Conservation (phyloP, 1,284 basidiomycete genomes). For the Ustilago crameri region DNA sequence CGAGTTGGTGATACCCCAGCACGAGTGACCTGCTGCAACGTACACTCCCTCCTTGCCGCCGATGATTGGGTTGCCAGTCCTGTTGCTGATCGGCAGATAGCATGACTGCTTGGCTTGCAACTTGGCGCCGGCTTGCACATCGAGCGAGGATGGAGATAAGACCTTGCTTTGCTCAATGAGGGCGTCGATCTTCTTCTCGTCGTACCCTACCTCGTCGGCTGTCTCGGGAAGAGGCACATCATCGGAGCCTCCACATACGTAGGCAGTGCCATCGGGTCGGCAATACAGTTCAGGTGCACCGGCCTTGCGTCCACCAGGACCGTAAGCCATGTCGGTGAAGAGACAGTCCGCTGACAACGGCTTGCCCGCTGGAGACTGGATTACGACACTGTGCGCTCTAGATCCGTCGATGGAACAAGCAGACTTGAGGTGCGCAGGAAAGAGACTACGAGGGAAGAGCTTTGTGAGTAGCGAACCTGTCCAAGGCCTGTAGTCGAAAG, state of each 20-base stretch:
- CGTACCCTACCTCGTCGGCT: conserved; percentile 63
- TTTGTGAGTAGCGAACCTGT: conserved; percentile 74
- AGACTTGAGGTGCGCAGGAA: conserved; percentile 65
- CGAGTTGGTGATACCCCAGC: conserved; percentile 70
- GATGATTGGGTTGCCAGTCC: conserved; percentile 71
- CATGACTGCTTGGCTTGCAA: conserved; percentile 72
- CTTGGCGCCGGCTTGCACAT: conserved; percentile 62
- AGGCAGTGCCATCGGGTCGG: conserved; percentile 68
- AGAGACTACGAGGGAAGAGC: conserved; percentile 70
- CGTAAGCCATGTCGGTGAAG: conserved; percentile 72
- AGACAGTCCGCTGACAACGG: conserved; percentile 69
- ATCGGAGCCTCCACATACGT: conserved; percentile 69
- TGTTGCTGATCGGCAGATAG: conserved; percentile 72
- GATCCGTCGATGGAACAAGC: conserved; percentile 68
- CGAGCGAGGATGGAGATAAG: conserved; percentile 70
- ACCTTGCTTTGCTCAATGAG: conserved; percentile 70
- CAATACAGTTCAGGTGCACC: conserved; percentile 60
- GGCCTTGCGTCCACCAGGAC: conserved; percentile 29
- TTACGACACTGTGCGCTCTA: conserved; percentile 72
- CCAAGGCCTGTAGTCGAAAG: conserved; percentile 74
- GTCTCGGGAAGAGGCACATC: conserved; percentile 66
- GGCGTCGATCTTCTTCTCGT: conserved; percentile 67
- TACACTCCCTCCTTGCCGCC: conserved; percentile 71
- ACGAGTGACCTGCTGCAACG: conserved; percentile 70
- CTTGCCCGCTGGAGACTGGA: conserved; percentile 56